phyloP scores from a whole-genome alignment of 1,284 basidiomycete species.

The Macrocystidia cucumis region DNA sequence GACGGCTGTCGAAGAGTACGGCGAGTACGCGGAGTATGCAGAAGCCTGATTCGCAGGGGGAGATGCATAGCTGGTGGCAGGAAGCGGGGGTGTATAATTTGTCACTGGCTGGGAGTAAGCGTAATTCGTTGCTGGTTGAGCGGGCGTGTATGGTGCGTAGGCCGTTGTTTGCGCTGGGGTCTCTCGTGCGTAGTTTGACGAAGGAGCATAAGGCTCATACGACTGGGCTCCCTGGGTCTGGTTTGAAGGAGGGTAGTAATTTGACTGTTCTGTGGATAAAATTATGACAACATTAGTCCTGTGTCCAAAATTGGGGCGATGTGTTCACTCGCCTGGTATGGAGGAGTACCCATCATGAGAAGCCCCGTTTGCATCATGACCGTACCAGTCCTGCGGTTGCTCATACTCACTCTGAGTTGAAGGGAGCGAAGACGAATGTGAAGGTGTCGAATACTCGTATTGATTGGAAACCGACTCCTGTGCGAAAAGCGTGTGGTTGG shows the following conservation, averaged over 20 bases:
- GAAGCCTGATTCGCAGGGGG: conserved; percentile 8
- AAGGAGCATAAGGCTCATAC: conserved; percentile 10
- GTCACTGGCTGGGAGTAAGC: background rate
- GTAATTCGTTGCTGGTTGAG: background rate
- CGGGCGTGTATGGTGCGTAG: background rate
- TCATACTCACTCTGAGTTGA: conserved; percentile 8
- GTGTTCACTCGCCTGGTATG: too few species aligned
- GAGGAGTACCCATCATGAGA: too few species aligned
- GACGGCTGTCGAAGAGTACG: too few species aligned
- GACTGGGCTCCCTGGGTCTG: background rate
- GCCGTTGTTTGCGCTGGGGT: too few species aligned
- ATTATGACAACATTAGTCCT: too few species aligned
- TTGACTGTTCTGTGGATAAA: conserved; percentile 2
- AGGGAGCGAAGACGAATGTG: conserved; percentile 10
- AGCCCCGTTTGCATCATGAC: too few species aligned
- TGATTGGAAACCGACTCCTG: conserved; percentile 4
- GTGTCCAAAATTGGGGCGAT: too few species aligned
- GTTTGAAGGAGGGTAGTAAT: conserved; percentile 8
- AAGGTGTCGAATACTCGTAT: conserved; percentile 6
- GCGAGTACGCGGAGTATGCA: too few species aligned
- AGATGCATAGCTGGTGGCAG: conserved; percentile 5
- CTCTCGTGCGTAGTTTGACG: too few species aligned
- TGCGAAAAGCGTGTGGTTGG: conserved; percentile 10
- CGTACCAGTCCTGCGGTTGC: conserved; percentile 12
- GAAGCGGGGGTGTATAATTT: background rate